phyloP scores from a whole-genome alignment of 2,329 filamentous ascomycete genomes.

The Mollisia scopiformis region DNA sequence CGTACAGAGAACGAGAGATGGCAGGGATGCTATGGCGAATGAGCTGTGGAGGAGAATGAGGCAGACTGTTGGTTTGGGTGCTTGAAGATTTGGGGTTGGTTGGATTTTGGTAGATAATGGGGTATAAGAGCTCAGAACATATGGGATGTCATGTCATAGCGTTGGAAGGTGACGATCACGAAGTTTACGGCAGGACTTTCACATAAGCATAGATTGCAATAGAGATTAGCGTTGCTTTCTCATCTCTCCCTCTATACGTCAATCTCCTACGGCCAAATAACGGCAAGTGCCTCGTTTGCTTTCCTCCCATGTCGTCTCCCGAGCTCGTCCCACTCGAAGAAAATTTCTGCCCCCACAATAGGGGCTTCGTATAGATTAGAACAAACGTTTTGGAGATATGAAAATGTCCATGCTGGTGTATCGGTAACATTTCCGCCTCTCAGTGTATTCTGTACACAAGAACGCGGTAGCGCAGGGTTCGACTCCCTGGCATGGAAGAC shows the following conservation, averaged over 20 bases:
- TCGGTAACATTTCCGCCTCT: neutral
- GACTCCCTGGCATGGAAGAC: neutral
- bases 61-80: constrained; percentile 28
- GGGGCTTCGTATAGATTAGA: neutral
- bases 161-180: neutral
- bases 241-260: neutral
- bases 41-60: constrained; percentile 63
- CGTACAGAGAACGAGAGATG: constrained; percentile 62
- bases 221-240: neutral
- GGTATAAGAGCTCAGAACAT: neutral
- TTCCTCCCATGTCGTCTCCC: neutral
- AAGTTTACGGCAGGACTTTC: neutral
- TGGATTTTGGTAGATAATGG: neutral
- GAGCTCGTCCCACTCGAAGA: neutral
- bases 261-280: neutral
- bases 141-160: neutral
- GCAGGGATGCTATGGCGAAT: constrained; percentile 62
- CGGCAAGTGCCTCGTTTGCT: neutral
- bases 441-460: neutral
- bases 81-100: neutral
- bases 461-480: neutral
- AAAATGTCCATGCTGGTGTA: neutral
- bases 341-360: neutral
- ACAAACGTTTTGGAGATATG: neutral
- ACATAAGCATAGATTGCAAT: neutral